These are phyloP conservation scores for Fraxinus nigra DNA, from an alignment of 305 asterid genomes.

Conservation along the genomic window DNA sequence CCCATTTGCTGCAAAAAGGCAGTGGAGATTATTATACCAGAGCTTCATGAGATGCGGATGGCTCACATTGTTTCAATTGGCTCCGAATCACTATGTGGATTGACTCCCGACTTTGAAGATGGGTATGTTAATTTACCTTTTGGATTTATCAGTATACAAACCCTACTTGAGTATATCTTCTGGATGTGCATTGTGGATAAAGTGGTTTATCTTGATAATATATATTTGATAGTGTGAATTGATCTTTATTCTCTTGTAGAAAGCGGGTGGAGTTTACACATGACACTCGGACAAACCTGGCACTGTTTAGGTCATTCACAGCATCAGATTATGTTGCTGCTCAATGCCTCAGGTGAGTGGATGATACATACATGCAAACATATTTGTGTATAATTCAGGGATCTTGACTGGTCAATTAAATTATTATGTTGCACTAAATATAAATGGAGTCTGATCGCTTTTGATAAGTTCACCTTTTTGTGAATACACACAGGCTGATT, in stretches of 20 bases:
- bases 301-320: constrained; percentile 78
- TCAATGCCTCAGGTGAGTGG: constrained; percentile 72
- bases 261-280: constrained; percentile 53
- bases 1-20: constrained; percentile 46
- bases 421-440: background rate
- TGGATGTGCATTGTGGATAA: background rate
- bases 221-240: constrained; percentile 20
- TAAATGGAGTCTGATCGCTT: background rate
- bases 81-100: constrained; percentile 61
- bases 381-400: background rate
- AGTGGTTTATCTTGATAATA: background rate
- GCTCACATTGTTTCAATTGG: constrained; percentile 90
- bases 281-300: constrained; percentile 78
- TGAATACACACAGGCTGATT: background rate
- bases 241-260: constrained; percentile 37
- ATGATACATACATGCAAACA: constrained; percentile 5
- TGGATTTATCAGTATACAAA: background rate
- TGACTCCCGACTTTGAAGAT: constrained; percentile 74
- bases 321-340: constrained; percentile 93
- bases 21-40: constrained; percentile 84
- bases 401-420: background rate
- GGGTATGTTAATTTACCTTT: constrained; percentile 56
- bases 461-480: background rate
- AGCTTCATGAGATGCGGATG: constrained; percentile 82
- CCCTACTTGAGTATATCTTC: constrained; percentile 15